Percentiles rank a stretch among this genome's conserved stretches.
phyloP scores from a whole-genome alignment of 2,329 filamentous ascomycete genomes.

The Dactylella cylindrospora region DNA sequence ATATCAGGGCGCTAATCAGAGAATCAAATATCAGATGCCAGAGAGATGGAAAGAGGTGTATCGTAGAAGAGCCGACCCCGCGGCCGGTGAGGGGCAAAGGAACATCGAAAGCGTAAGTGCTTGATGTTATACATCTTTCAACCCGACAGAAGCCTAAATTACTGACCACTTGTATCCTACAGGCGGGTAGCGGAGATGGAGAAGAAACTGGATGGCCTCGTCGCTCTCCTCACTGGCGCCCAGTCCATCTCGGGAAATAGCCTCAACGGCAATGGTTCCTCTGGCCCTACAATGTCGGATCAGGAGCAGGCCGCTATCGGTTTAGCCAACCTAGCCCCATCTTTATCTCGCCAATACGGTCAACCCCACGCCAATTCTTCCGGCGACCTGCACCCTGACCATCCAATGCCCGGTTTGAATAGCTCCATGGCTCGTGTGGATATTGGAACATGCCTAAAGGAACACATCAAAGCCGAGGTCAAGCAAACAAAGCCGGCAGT shows the following conservation, averaged over 20 bases:
- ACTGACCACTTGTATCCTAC: background rate
- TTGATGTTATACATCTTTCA: background rate
- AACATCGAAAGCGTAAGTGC: constrained; percentile 54
- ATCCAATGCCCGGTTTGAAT: constrained; percentile 16
- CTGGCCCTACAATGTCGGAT: constrained; percentile 42
- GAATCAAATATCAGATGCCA: constrained; percentile 41
- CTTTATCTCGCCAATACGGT: constrained; percentile 25
- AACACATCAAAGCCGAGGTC: constrained; percentile 1
- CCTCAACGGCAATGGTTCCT: constrained; percentile 46
- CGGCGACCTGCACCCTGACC: constrained; percentile 58
- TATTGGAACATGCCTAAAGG: constrained; percentile 11
- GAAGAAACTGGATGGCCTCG: constrained; percentile 49
- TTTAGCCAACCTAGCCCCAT: constrained; percentile 30
- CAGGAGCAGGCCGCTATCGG: constrained; percentile 50
- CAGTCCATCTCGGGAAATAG: constrained; percentile 25
- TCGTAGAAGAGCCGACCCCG: constrained; percentile 39
- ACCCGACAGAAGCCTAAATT: background rate
- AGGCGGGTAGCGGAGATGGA: constrained; percentile 51
- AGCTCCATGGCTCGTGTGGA: no score
- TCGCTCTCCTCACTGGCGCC: constrained; percentile 34
- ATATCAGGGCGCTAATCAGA: constrained; percentile 39
- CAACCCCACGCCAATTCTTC: constrained; percentile 51
- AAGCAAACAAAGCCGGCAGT: constrained; percentile 1
- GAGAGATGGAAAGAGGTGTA: constrained; percentile 36
- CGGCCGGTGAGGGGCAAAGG: constrained; percentile 55